Evolutionary conservation across 2,329 filamentous ascomycete genomes (phyloP).

Genomic region (Hymenoscyphus albidus): DNA sequence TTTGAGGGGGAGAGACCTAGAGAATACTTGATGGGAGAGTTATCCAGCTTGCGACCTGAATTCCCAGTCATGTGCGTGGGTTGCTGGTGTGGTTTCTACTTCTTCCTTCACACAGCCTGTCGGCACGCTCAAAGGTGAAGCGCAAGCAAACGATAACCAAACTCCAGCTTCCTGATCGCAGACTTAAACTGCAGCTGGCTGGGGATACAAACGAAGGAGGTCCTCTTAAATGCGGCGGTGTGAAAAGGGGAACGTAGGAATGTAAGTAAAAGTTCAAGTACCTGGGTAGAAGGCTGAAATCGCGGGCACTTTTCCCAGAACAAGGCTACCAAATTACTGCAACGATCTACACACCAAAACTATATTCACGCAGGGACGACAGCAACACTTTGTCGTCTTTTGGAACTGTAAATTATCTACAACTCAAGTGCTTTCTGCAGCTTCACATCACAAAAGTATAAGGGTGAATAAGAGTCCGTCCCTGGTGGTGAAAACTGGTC

Average conservation of each 20-base stretch:
- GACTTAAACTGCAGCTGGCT: background rate
- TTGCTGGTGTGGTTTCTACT: too few relatives aligned
- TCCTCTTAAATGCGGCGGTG: background rate
- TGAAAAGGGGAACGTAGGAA: background rate
- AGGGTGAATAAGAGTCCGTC: background rate
- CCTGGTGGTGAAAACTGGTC: background rate
- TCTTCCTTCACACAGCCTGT: background rate
- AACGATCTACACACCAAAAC: background rate
- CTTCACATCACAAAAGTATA: background rate
- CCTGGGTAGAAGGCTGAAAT: slow-evolving; percentile 12
- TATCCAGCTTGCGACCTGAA: slow-evolving; percentile 22
- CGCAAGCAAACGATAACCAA: background rate
- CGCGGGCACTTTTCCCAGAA: background rate
- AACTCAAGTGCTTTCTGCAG: background rate
- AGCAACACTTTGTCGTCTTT: background rate
- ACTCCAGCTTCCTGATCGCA: background rate
- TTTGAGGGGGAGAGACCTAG: slow-evolving; percentile 4
- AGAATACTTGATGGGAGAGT: slow-evolving; percentile 14
- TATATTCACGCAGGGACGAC: slow-evolving; percentile 1
- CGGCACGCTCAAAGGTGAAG: background rate
- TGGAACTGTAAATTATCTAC: background rate
- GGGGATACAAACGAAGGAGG: background rate
- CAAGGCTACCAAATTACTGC: slow-evolving; percentile 11
- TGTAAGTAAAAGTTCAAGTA: background rate
- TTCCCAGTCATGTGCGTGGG: slow-evolving; percentile 23